Percentiles rank a stretch among this genome's conserved stretches.
phyloP scores from a whole-genome alignment of 2,329 filamentous ascomycete species.

The Aureobasidium pullulans region DNA sequence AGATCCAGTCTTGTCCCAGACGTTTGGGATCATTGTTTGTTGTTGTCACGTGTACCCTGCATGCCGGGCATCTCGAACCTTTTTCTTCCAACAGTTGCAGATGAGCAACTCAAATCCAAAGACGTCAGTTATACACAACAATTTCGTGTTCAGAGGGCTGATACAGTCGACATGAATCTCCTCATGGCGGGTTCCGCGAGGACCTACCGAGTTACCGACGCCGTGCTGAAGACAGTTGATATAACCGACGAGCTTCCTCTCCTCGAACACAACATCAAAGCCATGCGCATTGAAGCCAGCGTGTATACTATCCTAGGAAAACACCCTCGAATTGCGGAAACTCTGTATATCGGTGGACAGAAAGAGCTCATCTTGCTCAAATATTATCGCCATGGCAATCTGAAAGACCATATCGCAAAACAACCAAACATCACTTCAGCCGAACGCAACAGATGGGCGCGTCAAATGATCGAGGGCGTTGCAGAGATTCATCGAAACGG shows the following conservation, averaged over 20 bases:
- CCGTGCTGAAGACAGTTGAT: neutral
- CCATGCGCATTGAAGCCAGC: slow-evolving; percentile 11
- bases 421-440: neutral
- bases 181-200: neutral
- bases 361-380: neutral
- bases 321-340: slow-evolving; percentile 13
- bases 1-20: no score
- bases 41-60: no score
- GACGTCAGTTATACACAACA: no score
- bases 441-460: slow-evolving; percentile 10
- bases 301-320: slow-evolving; percentile 14
- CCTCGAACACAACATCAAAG: slow-evolving; percentile 4
- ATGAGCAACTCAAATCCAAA: no score
- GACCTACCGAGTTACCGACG: neutral
- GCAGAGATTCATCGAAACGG: slow-evolving; percentile 13
- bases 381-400: neutral
- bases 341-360: slow-evolving; percentile 7
- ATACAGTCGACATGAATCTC: neutral
- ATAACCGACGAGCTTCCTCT: neutral
- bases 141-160: neutral
- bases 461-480: slow-evolving; percentile 14
- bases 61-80: no score
- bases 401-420: neutral
- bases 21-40: no score
- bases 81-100: no score